These are phyloP conservation scores for Stylosanthes scabra DNA, from an alignment of 331 rosid genomes.

Conservation along the genomic window DNA sequence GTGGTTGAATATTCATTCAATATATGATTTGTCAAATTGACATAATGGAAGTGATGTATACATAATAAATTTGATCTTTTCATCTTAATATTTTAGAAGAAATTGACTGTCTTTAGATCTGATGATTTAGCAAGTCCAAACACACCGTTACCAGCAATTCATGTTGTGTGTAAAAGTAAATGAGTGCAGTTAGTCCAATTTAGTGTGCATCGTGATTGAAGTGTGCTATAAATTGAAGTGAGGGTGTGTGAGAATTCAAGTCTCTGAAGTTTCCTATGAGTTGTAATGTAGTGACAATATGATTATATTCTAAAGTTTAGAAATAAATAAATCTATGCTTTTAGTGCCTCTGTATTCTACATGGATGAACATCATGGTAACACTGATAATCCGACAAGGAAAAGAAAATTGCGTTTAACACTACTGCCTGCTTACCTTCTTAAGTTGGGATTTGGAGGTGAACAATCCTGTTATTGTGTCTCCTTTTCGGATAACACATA, in stretches of 20 bases:
- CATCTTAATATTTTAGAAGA: neutral
- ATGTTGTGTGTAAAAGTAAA: too few relatives aligned
- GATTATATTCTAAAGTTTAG: too few relatives aligned
- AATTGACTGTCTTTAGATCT: neutral
- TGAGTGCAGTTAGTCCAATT: too few relatives aligned
- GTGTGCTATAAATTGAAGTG: too few relatives aligned
- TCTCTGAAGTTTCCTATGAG: too few relatives aligned
- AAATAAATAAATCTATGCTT: too few relatives aligned
- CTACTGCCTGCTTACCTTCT: neutral
- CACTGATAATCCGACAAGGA: constrained; percentile 6
- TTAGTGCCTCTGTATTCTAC: too few relatives aligned
- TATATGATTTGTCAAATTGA: constrained; percentile 20
- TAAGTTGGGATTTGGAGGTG: neutral
- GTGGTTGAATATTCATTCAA: constrained; percentile 7
- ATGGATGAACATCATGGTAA: neutral
- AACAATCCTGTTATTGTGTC: neutral
- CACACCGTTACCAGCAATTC: too few relatives aligned
- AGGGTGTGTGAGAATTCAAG: too few relatives aligned
- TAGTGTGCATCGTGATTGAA: too few relatives aligned
- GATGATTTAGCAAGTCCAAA: neutral
- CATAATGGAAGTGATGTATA: constrained; percentile 9
- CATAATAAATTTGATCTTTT: neutral
- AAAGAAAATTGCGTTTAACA: neutral
- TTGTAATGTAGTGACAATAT: too few relatives aligned
- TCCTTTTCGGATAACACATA: neutral